phyloP scores from a whole-genome alignment of 306 rosid species.

The Parietaria judaica region DNA sequence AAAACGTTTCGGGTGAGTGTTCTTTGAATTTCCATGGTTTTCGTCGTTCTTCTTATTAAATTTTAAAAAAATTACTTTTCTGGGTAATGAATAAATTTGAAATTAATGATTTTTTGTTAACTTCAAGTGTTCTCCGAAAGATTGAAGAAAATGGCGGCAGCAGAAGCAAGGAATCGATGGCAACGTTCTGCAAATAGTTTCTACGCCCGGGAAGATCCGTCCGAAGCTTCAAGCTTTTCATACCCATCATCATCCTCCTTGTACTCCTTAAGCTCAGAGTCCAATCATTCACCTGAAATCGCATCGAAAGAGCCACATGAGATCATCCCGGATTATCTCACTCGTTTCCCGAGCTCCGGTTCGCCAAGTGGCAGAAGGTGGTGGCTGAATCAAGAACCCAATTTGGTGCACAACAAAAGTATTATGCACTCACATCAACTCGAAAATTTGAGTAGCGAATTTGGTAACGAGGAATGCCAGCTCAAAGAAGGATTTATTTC shows the following conservation, averaged over 20 bases:
- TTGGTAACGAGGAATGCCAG: constrained; percentile 29
- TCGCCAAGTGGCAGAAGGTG: constrained; percentile 37
- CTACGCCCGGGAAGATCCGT: constrained; percentile 17
- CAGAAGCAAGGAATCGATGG: constrained; percentile 24
- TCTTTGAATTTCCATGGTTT: too few species aligned
- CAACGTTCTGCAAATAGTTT: constrained; percentile 12
- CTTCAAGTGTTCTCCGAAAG: background rate
- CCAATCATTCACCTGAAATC: constrained; percentile 31
- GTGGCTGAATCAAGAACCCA: constrained; percentile 64
- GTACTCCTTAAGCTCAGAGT: constrained; percentile 29
- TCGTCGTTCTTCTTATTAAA: too few species aligned
- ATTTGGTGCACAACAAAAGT: constrained; percentile 31
- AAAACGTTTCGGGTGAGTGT: too few species aligned
- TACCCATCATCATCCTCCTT: constrained; percentile 27
- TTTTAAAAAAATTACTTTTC: too few species aligned
- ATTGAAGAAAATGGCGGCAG: constrained; percentile 21
- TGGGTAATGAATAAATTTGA: too few species aligned
- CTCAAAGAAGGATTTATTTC: constrained; percentile 21
- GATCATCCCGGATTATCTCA: constrained; percentile 17
- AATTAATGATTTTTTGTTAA: too few species aligned
- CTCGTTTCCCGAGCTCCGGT: constrained; percentile 20
- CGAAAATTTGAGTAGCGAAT: constrained; percentile 28
- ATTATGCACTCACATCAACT: constrained; percentile 31
- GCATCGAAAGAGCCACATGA: constrained; percentile 23
- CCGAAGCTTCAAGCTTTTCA: constrained; percentile 19